Conservation (phyloP, 2,329 filamentous ascomycete species). For the Neonectria magnoliae region DNA sequence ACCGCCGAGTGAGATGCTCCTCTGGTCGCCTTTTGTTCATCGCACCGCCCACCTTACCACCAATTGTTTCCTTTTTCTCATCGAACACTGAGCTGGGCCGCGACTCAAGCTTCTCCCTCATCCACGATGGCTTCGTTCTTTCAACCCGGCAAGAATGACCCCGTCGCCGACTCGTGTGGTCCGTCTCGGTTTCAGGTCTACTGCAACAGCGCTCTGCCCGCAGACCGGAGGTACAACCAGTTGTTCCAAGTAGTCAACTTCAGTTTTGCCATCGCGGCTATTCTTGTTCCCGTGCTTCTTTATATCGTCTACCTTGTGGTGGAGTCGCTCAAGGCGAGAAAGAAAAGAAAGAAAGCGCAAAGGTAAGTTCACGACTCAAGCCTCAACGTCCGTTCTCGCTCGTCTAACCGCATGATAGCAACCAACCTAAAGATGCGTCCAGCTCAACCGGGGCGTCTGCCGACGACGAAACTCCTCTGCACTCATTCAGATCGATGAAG, state of each 20-base stretch:
- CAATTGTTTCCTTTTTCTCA: no score
- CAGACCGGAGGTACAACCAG: neutral
- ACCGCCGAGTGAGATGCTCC: no score
- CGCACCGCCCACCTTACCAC: no score
- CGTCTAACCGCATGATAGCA: neutral
- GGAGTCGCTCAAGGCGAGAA: neutral
- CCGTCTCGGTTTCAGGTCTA: conserved; percentile 10
- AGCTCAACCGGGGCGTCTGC: neutral
- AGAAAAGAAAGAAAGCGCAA: neutral
- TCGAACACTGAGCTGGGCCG: no score
- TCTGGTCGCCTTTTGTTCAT: no score
- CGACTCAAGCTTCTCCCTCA: no score
- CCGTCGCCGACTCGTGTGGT: conserved; percentile 8
- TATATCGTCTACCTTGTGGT: conserved; percentile 4
- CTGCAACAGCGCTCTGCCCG: conserved; percentile 17
- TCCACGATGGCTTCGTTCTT: conserved; percentile 21
- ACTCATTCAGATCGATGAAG: conserved; percentile 17
- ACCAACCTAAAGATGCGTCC: neutral
- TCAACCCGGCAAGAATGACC: conserved; percentile 19
- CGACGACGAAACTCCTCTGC: neutral
- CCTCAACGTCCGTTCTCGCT: neutral
- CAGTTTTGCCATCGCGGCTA: conserved; percentile 4
- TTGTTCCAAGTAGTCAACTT: conserved; percentile 17
- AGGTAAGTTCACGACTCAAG: neutral
- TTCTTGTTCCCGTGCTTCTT: conserved; percentile 10